Evolutionary conservation across 2,329 filamentous ascomycete genomes (phyloP), one percentile per base, ranked within the genome.

Genomic region (Fusarium lateritium): DNA sequence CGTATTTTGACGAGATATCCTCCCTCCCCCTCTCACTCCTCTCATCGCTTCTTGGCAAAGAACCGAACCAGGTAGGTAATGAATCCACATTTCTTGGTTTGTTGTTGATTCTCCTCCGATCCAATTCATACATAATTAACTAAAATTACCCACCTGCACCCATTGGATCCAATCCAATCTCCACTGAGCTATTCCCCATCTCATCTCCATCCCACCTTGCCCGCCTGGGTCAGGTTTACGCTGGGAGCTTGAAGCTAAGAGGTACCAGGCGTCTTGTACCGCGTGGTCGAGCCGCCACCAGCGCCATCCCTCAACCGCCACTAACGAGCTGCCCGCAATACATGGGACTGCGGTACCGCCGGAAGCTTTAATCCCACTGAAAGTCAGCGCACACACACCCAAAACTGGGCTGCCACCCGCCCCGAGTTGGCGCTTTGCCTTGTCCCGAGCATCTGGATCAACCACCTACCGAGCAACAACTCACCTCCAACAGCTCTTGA

Each of bases 361-460:
- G 49, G 65, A 39, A 28, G 38, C 61, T 56, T 40, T 42, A 49
- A 51, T 33, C 65, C 65, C 55, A 45, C 60, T 69, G 42, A 22
- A 56, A 52, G 54, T 42, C 62, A 56, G 66, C 53, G 42, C 47
- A 34, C 71, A 62, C 63, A 63, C 59, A 61, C 67, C 62, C 54
- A 61, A 71, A 70, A 71, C 65, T 70, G 57, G 61, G 69, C 70
- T 73, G 65, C 72, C 70, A 74, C 72, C 70, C 68, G 70, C 64
- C 56, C 52, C 72, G 53, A 65, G 69, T 63, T 73, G 62, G 60
- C 50, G 56, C 56, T 58, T 58, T 54, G 55, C 40, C 53, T 58
- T 65, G 72, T 68, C 72, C 72, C 72, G 70, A 69, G 69, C 69
- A 75, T 74, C 69, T 75, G 72, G 72, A 73, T 74, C 72, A 72